Evolutionary conservation across 306 rosid genomes (phyloP), one percentile per base, ranked within the genome.

Genomic region (Mimosa bimucronata): DNA sequence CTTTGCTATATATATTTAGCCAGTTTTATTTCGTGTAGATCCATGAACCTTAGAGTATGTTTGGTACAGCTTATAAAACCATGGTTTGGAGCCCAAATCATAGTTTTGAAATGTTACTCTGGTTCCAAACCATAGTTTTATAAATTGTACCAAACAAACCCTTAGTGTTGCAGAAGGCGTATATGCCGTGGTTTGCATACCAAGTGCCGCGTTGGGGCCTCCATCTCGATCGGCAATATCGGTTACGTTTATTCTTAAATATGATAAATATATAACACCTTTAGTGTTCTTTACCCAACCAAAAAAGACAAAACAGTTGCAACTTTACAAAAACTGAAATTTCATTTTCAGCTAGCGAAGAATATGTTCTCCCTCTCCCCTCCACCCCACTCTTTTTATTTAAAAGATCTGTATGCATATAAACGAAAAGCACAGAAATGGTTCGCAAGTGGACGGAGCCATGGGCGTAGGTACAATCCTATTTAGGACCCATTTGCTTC

Each of bases 171-270:
- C 28, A 79, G 46, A 77, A 77, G 62, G 26, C 52, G 38, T 68
- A 80, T 48, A 40, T 53, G 23, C 28, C 62, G 72, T 71, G 75
- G 61, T 69, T 62, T 83, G 79, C 78, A 73, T 80, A 69, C 46
- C 46, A 77, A 25, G 48, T 58, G 64, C 41, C 74, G 71, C 70
- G 46, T 71, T 71, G 16, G 66, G 84, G 55, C 72, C 80, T 78
- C n/a, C n/a, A n/a, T 12, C 34, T 11, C 34, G 26, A 58, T 19
- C 9, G 46, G 73, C 80, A 75, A 66, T 75, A n/a, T 34, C 38
- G 50, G 53, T 83, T 81, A 70, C 67, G 69, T 81, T 75, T 81
- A 23, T 5, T 38, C 44, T n/a, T 38, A 38, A 67, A 38, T n/a
- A 66, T n/a, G 18, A 67, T 34, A 34, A 34, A 34, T 6, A 34